Base-by-base conservation (phyloP, 805 yeast species). In the Kodamaea hsintzibuensis region DNA sequence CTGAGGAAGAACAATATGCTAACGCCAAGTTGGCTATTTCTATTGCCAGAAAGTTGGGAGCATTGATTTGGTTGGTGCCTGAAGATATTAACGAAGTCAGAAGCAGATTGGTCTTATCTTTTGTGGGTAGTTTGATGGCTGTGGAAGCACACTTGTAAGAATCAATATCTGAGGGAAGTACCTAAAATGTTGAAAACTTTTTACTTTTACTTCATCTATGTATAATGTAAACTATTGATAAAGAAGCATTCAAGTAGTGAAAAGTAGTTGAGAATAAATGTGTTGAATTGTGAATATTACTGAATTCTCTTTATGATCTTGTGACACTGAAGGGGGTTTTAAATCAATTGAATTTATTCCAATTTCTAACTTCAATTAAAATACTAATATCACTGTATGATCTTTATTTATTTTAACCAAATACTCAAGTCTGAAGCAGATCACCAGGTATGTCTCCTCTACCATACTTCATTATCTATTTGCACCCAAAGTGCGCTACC, bases 11-110 rank as follows among this genome's bases (percentile, higher is more conserved):
- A 60, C 83, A 81, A 67, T 91, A 91, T 67, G 96, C 96, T 42
- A 95, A 95, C 69, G 99, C 98, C 17, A 88, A 90, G 77, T 82
- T 95, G 69, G 99, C 99, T 17, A 95, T 95, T 68, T 95, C 98
- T 1, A 95, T 95, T 66, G 99, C 99, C 37, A 88, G 99, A 82
- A 95, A 95, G 73, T 77, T 95, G 62, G 99, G 99, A 57, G 99
- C 97, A 42, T 83, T 95, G 69, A 95, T 95, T 66, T 95, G 98
- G 98, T 81, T 95, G 62, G 97, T 95, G n/a, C 99, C 99, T n/a
- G 99, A 95, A 72, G 99, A 95, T 76, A 95, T 95, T 65, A 89
- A 86, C 64, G 98, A 93, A 76, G 98, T 95, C 44, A 88, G 98
- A 73, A 82, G 96, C 45, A 85, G 98, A 71, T 85, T 95, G 76